These are phyloP conservation scores for Mucor sp. DNA, from an alignment of 371 early-diverging fungal species.

Conservation along the genomic window DNA sequence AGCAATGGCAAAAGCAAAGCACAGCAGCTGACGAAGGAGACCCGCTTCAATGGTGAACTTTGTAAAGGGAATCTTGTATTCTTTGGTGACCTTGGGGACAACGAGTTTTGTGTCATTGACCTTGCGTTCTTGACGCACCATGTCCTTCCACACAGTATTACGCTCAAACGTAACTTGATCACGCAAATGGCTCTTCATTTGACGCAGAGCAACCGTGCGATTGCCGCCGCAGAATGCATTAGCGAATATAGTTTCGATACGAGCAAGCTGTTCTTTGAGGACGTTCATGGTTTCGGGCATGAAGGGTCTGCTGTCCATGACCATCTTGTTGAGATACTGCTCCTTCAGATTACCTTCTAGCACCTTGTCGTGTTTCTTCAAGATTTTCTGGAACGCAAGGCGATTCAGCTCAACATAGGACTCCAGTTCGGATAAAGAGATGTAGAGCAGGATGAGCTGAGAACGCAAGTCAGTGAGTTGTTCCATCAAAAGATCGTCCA, in stretches of 20 bases:
- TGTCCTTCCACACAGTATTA: constrained; percentile 83
- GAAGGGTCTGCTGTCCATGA: constrained; percentile 64
- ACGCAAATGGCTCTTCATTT: constrained; percentile 68
- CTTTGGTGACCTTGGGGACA: constrained; percentile 46
- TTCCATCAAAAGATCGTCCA: constrained; percentile 28
- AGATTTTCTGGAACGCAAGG: constrained; percentile 93
- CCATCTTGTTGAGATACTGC: constrained; percentile 62
- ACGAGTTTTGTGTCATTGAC: constrained; percentile 51
- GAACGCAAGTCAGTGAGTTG: constrained; percentile 35
- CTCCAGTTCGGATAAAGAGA: constrained; percentile 81
- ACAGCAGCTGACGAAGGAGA: constrained; percentile 27
- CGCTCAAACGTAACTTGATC: constrained; percentile 80
- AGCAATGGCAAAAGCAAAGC: constrained; percentile 49
- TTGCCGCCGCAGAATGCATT: constrained; percentile 60
- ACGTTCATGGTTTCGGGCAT: constrained; percentile 49
- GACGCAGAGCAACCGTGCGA: constrained; percentile 55
- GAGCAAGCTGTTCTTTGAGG: constrained; percentile 54
- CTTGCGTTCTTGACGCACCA: constrained; percentile 75
- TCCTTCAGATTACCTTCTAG: constrained; percentile 54
- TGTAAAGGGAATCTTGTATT: constrained; percentile 45
- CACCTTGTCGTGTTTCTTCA: constrained; percentile 97
- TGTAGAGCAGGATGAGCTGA: constrained; percentile 65
- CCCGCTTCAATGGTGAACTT: constrained; percentile 20
- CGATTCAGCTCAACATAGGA: constrained; percentile 91
- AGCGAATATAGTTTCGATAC: constrained; percentile 66